Evolutionary conservation across 2,329 filamentous ascomycete genomes (phyloP), one percentile per base, ranked within the genome.

Genomic region (Fusarium acutatum): DNA sequence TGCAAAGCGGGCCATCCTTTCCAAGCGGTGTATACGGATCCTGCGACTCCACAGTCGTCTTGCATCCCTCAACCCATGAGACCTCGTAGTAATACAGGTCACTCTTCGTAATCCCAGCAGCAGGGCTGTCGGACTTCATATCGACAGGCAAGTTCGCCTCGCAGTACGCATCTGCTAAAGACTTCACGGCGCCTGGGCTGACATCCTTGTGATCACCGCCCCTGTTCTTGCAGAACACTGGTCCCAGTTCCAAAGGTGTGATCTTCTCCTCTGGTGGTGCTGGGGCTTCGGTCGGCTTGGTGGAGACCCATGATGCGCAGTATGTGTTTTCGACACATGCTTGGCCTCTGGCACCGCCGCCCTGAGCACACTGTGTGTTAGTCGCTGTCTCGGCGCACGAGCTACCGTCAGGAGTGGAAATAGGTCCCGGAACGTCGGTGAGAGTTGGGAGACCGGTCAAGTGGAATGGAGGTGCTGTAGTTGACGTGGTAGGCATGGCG

Each of bases 271-370:
- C 60, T 14, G 60, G 40, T 9, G 52, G 60, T 9, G 40, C 32
- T 1, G 60, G 52, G 7, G 60, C 52, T 13, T 62, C 24, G 1
- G 60, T 62, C 0, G 60, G 50, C 4, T 59, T 18, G 4, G 40
- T 59, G 0, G 40, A 62, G 6, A 59, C 32, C 52, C 52, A 62
- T 15, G 60, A 62, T 7, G 60, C 60, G 1, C 60, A 62, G 32
- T 62, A 59, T 12, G 60, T 62, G 60, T 62, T 62, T 40, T 62
- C 60, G 6, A 62, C 60, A 6, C 60, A 62, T 4, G 52, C 60
- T 34, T 44, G 13, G 5, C 52, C 32, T 26, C 60, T 34, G 0
- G 18, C 40, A 10, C 60, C 60, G 1, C 60, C 60, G 1, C 60
- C 60, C 11, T 46, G 60, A 5, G 52, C 40, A 8, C 52, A 62